These are phyloP conservation scores for Monilinia aucupariae DNA, from an alignment of 2,329 filamentous ascomycete genomes.

Conservation along the genomic window DNA sequence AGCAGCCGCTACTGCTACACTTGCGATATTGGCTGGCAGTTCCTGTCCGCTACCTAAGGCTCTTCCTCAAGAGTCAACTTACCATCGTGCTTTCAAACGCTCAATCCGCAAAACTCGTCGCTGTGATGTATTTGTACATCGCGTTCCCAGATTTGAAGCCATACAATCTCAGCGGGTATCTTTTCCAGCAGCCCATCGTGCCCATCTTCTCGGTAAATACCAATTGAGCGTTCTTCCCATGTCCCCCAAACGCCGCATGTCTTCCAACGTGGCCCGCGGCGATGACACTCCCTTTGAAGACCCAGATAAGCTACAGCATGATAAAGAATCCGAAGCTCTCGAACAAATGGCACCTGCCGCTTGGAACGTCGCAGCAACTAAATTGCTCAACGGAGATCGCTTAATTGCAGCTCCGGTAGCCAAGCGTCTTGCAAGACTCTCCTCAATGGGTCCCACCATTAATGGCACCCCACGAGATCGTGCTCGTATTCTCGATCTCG, in stretches of 20 bases:
- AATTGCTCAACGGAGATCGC: slow-evolving; percentile 58
- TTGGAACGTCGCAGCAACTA: slow-evolving; percentile 58
- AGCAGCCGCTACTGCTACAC: slow-evolving; percentile 13
- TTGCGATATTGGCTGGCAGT: slow-evolving; percentile 2
- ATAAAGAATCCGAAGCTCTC: slow-evolving; percentile 77
- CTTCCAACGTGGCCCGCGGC: slow-evolving; percentile 66
- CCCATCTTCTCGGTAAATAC: slow-evolving; percentile 79
- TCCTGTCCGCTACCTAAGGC: slow-evolving; percentile 46
- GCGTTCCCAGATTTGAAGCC: slow-evolving; percentile 79
- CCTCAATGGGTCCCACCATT: slow-evolving; percentile 43
- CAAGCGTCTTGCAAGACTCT: slow-evolving; percentile 54
- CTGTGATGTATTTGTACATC: slow-evolving; percentile 77
- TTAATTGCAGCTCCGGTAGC: slow-evolving; percentile 60
- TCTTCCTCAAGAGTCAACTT: slow-evolving; percentile 65
- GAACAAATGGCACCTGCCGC: slow-evolving; percentile 59
- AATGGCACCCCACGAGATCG: slow-evolving; percentile 46
- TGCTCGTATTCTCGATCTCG: slow-evolving; percentile 75
- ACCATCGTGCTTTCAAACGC: slow-evolving; percentile 81
- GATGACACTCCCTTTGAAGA: slow-evolving; percentile 60
- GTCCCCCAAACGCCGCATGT: slow-evolving; percentile 66
- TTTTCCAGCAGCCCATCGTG: slow-evolving; percentile 65
- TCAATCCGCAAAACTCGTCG: slow-evolving; percentile 60
- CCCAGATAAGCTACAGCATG: slow-evolving; percentile 56
- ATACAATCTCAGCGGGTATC: slow-evolving; percentile 78
- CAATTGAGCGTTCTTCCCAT: slow-evolving; percentile 65